phyloP scores from a whole-genome alignment of 1,284 basidiomycete genomes.

The Apiotrichum mycotoxinovorans region DNA sequence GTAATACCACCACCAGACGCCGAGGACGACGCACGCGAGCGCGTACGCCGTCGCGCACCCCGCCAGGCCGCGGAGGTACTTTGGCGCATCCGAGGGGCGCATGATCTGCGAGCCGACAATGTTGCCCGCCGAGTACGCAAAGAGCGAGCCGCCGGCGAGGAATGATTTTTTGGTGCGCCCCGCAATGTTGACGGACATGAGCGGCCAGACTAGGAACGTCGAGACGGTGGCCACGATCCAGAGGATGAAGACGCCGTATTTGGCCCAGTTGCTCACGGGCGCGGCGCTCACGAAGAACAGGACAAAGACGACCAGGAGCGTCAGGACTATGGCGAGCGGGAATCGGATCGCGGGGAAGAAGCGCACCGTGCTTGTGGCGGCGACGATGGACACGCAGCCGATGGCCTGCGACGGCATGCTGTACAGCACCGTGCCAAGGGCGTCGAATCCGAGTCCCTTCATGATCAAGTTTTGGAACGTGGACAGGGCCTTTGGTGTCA shows the following conservation, averaged over 20 bases:
- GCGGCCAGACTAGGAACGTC: constrained; percentile 20
- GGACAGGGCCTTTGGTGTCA: constrained; percentile 8
- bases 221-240: constrained; percentile 14
- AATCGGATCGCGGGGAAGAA: constrained; percentile 23
- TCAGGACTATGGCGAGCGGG: constrained; percentile 23
- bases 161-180: constrained; percentile 26
- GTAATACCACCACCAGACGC: constrained; percentile 27
- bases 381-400: constrained; percentile 18
- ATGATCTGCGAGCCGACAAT: constrained; percentile 28
- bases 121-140: constrained; percentile 31
- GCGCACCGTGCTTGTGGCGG: constrained; percentile 13
- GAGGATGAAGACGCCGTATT: constrained; percentile 23
- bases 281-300: constrained; percentile 19
- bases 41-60: constrained; percentile 21
- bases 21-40: constrained; percentile 10
- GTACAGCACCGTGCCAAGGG: constrained; percentile 7
- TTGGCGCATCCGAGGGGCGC: constrained; percentile 22
- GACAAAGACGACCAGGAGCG: constrained; percentile 23
- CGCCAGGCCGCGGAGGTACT: constrained; percentile 20
- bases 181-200: constrained; percentile 17
- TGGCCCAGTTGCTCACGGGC: constrained; percentile 18
- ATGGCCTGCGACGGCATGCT: constrained; percentile 23
- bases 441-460: constrained; percentile 26
- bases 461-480: constrained; percentile 22
- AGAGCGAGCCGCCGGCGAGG: constrained; percentile 17